Evolutionary conservation across 2,329 filamentous ascomycete genomes (phyloP).

Genomic region (Trichoderma simmonsii): DNA sequence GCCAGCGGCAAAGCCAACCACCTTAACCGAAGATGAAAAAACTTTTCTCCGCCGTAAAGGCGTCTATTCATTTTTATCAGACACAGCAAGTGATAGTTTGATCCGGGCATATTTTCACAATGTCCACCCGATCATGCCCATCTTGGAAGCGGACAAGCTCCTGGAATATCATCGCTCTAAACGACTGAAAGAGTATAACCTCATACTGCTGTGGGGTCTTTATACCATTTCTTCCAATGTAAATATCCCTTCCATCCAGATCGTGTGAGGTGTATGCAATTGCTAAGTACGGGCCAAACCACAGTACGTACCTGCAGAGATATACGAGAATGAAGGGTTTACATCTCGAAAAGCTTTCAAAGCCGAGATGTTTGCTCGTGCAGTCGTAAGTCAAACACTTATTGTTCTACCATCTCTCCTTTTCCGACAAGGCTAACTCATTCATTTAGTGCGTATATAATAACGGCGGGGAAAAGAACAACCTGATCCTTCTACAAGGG

Average conservation of each 20-base stretch:
- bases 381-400: background rate
- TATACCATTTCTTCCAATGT: background rate
- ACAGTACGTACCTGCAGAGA: background rate
- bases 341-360: conserved; percentile 4
- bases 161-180: conserved; percentile 4
- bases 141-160: conserved; percentile 6
- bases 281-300: background rate
- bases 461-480: conserved; percentile 10
- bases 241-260: background rate
- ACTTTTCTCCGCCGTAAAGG: conserved; percentile 8
- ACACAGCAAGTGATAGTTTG: background rate
- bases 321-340: conserved; percentile 12
- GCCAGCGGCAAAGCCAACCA: background rate
- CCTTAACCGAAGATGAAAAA: background rate
- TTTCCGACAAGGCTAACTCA: background rate
- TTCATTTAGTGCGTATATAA: background rate
- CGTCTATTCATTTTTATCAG: conserved; percentile 6
- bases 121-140: conserved; percentile 11
- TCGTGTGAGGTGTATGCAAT: background rate
- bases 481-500: background rate
- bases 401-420: background rate
- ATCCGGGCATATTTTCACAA: conserved; percentile 8
- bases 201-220: background rate
- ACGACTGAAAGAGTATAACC: conserved; percentile 1
- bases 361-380: conserved; percentile 9